Evolutionary conservation across 2,329 filamentous ascomycete species (phyloP), one percentile per base, ranked within the genome.

Genomic region (Pyricularia grisea): DNA sequence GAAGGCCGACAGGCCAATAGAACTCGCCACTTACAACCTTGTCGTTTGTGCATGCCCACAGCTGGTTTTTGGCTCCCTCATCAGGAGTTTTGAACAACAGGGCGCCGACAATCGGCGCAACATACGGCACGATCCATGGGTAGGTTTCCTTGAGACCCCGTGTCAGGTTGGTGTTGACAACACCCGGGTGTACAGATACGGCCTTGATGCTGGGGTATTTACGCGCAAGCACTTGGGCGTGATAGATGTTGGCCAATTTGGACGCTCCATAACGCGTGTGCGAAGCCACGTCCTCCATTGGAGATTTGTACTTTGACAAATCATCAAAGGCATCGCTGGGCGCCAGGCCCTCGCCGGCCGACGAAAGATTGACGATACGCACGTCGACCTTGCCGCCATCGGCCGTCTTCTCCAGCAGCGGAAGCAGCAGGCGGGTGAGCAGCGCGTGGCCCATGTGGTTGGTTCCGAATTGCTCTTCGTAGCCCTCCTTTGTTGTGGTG

Each of bases 391-490:
- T 42, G 25, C 66, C 28, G 3, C 50, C 67, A 3, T 67, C 11
- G 27, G 71, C 71, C 23, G 76, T 77, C 11, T 73, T 69, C 20
- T 71, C 68, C 5, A 78, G 71, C 4, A 73, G 60, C 1, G 75
- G 75, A 6, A 74, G 68, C 12, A 83, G 72, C 2, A 79, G 74
- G 65, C 79, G 77, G 50, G 76, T 77, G 2, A 84, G 76, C 0
- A 82, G 74, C 1, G 81, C 80, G 68, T 84, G 82, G 25, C 81
- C 81, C 25, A 84, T 71, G 73, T 84, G 81, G 71, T 85, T 85
- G 9, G 79, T 81, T 9, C 78, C 81, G 70, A 84, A 83, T 68
- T 82, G 79, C 10, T 79, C 70, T 73, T 85, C 83, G 73, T 83
- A 84, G 30, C 81, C 81, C 11, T 83, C 79, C 9, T 72, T 70